phyloP scores from a whole-genome alignment of 1,284 basidiomycete genomes.

The Neotropicomus parvogracilis region DNA sequence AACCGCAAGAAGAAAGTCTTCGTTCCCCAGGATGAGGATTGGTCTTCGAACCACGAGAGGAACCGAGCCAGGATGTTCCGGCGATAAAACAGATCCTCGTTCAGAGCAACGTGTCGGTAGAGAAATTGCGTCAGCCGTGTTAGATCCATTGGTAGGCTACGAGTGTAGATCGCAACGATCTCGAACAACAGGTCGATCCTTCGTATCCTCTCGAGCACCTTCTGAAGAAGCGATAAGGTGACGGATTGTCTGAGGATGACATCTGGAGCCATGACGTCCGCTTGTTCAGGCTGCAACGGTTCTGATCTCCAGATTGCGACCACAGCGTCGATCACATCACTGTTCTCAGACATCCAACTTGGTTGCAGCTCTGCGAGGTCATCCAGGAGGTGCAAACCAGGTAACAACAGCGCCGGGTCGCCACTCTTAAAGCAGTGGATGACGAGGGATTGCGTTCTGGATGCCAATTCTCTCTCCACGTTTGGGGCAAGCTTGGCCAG shows the following conservation, averaged over 20 bases:
- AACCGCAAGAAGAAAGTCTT: conserved; percentile 87
- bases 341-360: conserved; percentile 71
- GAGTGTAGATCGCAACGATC: conserved; percentile 79
- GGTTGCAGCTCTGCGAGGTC: conserved; percentile 72
- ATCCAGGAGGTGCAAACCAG: conserved; percentile 72
- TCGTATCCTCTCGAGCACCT: conserved; percentile 61
- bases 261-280: conserved; percentile 47
- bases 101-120: conserved; percentile 80
- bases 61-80: conserved; percentile 85
- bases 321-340: conserved; percentile 63
- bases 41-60: conserved; percentile 78
- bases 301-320: conserved; percentile 71
- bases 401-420: conserved; percentile 54
- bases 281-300: conserved; percentile 46
- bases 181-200: conserved; percentile 90
- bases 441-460: conserved; percentile 62
- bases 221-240: conserved; percentile 76
- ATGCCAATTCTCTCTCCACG: conserved; percentile 71
- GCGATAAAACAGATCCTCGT: conserved; percentile 62
- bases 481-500: conserved; percentile 74
- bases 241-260: conserved; percentile 63
- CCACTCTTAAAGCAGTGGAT: conserved; percentile 55
- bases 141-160: conserved; percentile 80
- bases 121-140: conserved; percentile 85
- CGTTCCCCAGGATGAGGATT: conserved; percentile 65